Conservation (phyloP, 2,329 filamentous ascomycete genomes). For the Aspergillus aculeatinus region DNA sequence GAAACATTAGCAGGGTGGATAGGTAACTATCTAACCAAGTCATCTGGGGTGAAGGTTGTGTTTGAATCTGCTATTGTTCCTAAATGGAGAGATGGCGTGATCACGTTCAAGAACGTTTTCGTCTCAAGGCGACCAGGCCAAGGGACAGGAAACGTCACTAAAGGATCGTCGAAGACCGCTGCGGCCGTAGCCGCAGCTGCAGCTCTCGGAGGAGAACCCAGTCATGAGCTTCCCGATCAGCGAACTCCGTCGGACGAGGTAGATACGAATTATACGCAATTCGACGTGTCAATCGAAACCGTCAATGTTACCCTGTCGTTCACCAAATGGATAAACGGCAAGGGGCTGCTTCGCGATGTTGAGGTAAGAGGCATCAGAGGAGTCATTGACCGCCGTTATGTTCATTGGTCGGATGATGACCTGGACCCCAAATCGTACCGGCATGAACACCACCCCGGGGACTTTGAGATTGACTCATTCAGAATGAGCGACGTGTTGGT, state of each 20-base stretch:
- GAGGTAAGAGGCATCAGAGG: slow-evolving; percentile 92
- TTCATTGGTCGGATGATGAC: slow-evolving; percentile 67
- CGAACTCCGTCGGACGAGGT: slow-evolving; percentile 56
- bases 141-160: slow-evolving; percentile 76
- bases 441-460: slow-evolving; percentile 82
- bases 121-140: slow-evolving; percentile 88
- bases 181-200: slow-evolving; percentile 81
- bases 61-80: slow-evolving; percentile 98
- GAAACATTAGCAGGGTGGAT: slow-evolving; percentile 93
- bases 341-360: slow-evolving; percentile 84
- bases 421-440: slow-evolving; percentile 83
- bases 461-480: slow-evolving; percentile 97
- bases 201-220: slow-evolving; percentile 48
- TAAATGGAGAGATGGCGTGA: slow-evolving; percentile 91
- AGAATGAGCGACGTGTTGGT: slow-evolving; percentile 92
- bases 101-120: slow-evolving; percentile 95
- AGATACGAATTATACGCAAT: slow-evolving; percentile 96
- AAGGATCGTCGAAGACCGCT: slow-evolving; percentile 81
- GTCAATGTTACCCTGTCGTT: slow-evolving; percentile 97
- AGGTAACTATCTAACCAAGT: slow-evolving; percentile 92
- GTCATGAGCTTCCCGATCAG: slow-evolving; percentile 41
- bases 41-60: slow-evolving; percentile 87
- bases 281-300: slow-evolving; percentile 89
- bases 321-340: slow-evolving; percentile 98
- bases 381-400: slow-evolving; percentile 83